Evolutionary conservation across 495 filamentous ascomycete genomes (phyloP).

Genomic region (Hyaloscypha variabilis): DNA sequence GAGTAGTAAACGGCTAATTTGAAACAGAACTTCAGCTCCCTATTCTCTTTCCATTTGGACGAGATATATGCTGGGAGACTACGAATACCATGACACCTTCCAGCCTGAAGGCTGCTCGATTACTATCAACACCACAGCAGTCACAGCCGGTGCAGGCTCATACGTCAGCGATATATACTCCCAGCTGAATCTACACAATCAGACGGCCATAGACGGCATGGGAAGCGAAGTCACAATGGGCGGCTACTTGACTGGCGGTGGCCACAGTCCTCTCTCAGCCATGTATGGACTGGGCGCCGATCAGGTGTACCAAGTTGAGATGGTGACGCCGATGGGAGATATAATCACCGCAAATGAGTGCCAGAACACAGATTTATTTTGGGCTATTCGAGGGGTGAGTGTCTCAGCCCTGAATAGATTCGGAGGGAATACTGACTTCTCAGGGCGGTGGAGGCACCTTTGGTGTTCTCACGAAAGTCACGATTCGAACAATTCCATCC

Average conservation of each 20-base stretch:
- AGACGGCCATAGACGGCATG: not conserved
- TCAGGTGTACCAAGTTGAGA: conserved; percentile 60
- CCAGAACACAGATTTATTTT: conserved; percentile 63
- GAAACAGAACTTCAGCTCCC: too few species aligned
- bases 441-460: conserved; percentile 72
- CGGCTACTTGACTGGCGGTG: conserved; percentile 63
- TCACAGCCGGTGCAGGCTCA: conserved; percentile 40
- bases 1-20: too few species aligned
- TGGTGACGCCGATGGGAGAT: conserved; percentile 57
- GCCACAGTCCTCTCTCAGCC: conserved; percentile 56
- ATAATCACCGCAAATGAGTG: conserved; percentile 55
- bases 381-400: conserved; percentile 54
- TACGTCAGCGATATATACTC: conserved; percentile 33
- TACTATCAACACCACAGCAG: conserved; percentile 36
- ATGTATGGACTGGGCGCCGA: conserved; percentile 64
- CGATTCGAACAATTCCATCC: conserved; percentile 39
- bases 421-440: too few species aligned
- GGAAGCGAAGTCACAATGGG: conserved; percentile 37
- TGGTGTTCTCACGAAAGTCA: conserved; percentile 60
- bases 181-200: conserved; percentile 26
- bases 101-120: conserved; percentile 38
- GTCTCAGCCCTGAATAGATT: too few species aligned
- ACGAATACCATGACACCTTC: too few species aligned
- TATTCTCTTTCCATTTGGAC: too few species aligned
- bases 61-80: too few species aligned